Evolutionary conservation across 2,329 filamentous ascomycete species (phyloP).

Genomic region (Arthrobotrys iridis): DNA sequence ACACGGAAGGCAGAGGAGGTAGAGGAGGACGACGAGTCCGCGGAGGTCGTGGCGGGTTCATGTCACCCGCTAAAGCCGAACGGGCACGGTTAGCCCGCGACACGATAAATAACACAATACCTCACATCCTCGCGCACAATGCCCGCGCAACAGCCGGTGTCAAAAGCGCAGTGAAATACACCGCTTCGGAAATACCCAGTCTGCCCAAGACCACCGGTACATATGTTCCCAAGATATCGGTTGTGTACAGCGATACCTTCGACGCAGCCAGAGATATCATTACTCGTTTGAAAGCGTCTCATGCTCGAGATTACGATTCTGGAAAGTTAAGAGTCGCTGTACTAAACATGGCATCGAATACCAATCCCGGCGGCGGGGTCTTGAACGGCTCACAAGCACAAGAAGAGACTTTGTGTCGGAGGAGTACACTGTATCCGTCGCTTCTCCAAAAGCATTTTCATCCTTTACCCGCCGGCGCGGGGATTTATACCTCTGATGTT

Average conservation of each 20-base stretch:
- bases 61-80: slow-evolving; percentile 48
- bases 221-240: slow-evolving; percentile 61
- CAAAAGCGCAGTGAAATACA: slow-evolving; percentile 65
- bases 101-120: slow-evolving; percentile 71
- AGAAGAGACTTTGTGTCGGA: slow-evolving; percentile 71
- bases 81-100: slow-evolving; percentile 68
- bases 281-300: slow-evolving; percentile 56
- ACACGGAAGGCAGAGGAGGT: neutral
- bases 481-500: slow-evolving; percentile 69
- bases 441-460: slow-evolving; percentile 70
- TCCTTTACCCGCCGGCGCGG: slow-evolving; percentile 68
- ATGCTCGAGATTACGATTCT: slow-evolving; percentile 55
- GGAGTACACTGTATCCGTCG: slow-evolving; percentile 70
- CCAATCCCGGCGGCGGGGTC: slow-evolving; percentile 71
- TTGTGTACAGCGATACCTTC: slow-evolving; percentile 68
- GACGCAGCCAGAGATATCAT: slow-evolving; percentile 63
- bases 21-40: neutral
- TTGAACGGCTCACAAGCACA: slow-evolving; percentile 70
- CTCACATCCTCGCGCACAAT: slow-evolving; percentile 67
- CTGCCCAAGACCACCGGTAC: slow-evolving; percentile 23
- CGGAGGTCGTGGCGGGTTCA: neutral
- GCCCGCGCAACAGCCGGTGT: slow-evolving; percentile 68
- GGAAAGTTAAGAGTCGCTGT: slow-evolving; percentile 64
- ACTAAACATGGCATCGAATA: slow-evolving; percentile 73
- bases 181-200: slow-evolving; percentile 52